Conservation (phyloP, 2,329 filamentous ascomycete species). For the Ophiostoma sp. region DNA sequence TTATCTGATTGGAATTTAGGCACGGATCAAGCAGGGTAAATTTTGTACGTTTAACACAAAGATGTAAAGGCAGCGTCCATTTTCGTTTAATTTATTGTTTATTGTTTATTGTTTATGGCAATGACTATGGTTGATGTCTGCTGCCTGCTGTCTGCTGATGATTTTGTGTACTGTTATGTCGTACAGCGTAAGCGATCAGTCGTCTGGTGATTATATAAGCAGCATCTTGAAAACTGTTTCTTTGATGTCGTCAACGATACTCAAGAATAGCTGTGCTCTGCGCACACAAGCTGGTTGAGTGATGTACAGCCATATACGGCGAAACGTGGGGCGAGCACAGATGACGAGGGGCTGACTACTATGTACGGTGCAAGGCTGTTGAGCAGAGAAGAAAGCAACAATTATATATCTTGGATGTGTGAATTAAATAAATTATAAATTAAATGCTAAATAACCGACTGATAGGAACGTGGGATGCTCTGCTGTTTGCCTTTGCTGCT, state of each 20-base stretch:
- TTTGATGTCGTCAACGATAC: neutral
- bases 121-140: neutral
- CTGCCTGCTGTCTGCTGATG: no score
- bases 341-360: neutral
- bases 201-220: neutral
- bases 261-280: neutral
- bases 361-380: neutral
- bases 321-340: neutral
- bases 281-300: neutral
- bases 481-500: neutral
- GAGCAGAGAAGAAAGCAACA: neutral
- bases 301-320: neutral
- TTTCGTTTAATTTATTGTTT: slow-evolving; percentile 20
- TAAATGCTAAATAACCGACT: neutral
- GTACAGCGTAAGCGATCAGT: neutral
- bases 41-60: slow-evolving; percentile 20
- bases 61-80: slow-evolving; percentile 20
- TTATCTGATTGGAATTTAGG: slow-evolving; percentile 7
- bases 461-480: neutral
- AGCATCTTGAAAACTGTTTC: neutral
- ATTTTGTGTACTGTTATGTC: neutral
- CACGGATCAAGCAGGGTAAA: slow-evolving; percentile 18
- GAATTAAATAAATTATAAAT: neutral
- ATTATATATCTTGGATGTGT: neutral
- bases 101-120: neutral